phyloP scores from a whole-genome alignment of 371 early-diverging fungal species.

The Enterospora canceri region DNA sequence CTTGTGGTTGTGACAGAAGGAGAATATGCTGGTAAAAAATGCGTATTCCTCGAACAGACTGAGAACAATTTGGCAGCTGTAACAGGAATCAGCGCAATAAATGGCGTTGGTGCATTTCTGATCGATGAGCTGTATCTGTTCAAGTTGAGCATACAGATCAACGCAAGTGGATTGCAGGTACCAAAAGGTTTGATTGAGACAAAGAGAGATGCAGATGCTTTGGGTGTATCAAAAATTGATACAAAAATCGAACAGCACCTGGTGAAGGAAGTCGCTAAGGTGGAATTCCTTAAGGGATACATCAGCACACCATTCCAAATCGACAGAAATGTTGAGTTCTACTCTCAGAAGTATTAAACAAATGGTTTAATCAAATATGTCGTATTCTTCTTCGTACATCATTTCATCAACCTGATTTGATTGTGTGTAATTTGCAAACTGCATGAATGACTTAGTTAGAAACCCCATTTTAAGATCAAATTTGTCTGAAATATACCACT shows the following conservation, averaged over 20 bases:
- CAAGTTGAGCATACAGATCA: constrained; percentile 24
- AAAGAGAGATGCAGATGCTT: constrained; percentile 17
- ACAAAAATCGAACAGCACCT: constrained; percentile 19
- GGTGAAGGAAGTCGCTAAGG: constrained; percentile 20
- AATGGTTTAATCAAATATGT: constrained; percentile 5
- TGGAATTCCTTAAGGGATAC: constrained; percentile 39
- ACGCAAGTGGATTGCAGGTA: constrained; percentile 14
- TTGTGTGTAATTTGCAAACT: neutral
- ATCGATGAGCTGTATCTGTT: constrained; percentile 53
- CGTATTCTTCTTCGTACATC: neutral
- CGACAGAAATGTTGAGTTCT: constrained; percentile 40
- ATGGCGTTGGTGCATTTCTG: constrained; percentile 41
- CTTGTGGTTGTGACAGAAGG: constrained; percentile 54
- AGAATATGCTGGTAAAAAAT: constrained; percentile 31
- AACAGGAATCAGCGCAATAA: constrained; percentile 31
- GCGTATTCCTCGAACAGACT: constrained; percentile 38
- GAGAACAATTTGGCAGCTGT: constrained; percentile 43
- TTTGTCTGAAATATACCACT: constrained; percentile 30
- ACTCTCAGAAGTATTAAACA: constrained; percentile 45
- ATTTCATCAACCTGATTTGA: neutral
- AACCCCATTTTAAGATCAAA: constrained; percentile 43
- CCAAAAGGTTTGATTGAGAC: constrained; percentile 11
- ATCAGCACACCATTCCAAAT: constrained; percentile 33
- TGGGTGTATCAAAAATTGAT: constrained; percentile 23
- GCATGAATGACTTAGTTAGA: constrained; percentile 30